Base-by-base conservation (phyloP, 1,139 yeast species). In the Kazachstania sp. region DNA sequence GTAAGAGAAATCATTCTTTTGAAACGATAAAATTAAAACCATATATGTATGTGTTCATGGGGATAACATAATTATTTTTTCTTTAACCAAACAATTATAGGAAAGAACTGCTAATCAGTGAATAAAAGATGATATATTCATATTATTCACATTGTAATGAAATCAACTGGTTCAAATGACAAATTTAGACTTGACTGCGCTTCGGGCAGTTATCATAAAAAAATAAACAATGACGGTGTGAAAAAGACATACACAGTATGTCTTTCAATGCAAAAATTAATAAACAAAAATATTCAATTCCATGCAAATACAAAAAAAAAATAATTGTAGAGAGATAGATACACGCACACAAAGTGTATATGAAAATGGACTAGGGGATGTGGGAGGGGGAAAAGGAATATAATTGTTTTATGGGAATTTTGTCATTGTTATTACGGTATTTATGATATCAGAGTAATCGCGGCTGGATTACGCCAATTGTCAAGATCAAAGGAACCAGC, bases 381-480 rank as follows among this genome's bases (percentile, higher is more conserved):
- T 16, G 18, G 36, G 11, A 15, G 15, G 18, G 11, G n/a, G n/a
- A n/a, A n/a, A 15, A 32, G 9, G 18, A 32, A 32, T 16, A 11
- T 36, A 36, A n/a, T n/a, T n/a, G n/a, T n/a, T n/a, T n/a, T n/a
- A n/a, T n/a, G n/a, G n/a, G n/a, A n/a, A n/a, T n/a, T n/a, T n/a
- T n/a, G n/a, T 16, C 4, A 19, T 36, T 36, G 11, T 16, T 15
- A 30, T 13, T 30, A 32, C n/a, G n/a, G n/a, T n/a, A n/a, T n/a
- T 32, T 34, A 35, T 36, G 32, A 30, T 26, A 15, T 19, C 20
- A 31, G 41, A 19, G 67, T 63, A 65, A 67, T 65, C 71, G 55
- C 71, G 60, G 65, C 71, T 67, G 71, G 71, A 67, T 67, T 66
- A 65, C 71, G 70, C 71, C 67, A 66, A 66, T 65, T 67, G 59